A percentile compares a stretch with the other conserved stretches of the same genome.
Evolutionary conservation across 208 protist genomes (phyloP).

Genomic region (Balamuthia mandrillaris): DNA sequence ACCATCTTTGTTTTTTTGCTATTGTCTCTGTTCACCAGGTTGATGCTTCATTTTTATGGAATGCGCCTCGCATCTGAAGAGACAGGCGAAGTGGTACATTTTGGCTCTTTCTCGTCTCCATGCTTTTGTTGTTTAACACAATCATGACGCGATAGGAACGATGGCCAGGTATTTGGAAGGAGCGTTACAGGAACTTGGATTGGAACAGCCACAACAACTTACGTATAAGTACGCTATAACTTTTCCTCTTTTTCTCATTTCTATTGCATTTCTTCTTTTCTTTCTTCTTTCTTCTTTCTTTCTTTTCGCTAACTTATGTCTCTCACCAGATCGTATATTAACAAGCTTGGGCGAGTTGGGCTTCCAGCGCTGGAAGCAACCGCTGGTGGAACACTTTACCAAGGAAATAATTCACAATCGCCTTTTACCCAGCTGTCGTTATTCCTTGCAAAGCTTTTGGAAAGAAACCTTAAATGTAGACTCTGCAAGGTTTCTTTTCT

Average conservation of each 20-base stretch:
- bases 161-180: conserved; percentile 18
- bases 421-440: conserved; percentile 6
- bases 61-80: conserved; percentile 19
- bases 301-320: neutral
- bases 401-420: conserved; percentile 5
- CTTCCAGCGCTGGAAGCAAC: conserved; percentile 31
- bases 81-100: conserved; percentile 37
- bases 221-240: neutral
- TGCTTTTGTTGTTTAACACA: too few species aligned
- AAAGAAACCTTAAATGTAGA: neutral
- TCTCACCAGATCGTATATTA: conserved; percentile 18
- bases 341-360: conserved; percentile 42
- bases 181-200: conserved; percentile 39
- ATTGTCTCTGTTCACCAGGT: too few species aligned
- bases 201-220: conserved; percentile 36
- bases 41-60: conserved; percentile 46
- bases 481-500: neutral
- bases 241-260: neutral
- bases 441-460: conserved; percentile 6
- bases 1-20: too few species aligned
- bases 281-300: neutral
- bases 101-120: too few species aligned
- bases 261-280: neutral
- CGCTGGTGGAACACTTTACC: conserved; percentile 32
- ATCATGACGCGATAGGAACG: too few species aligned